Evolutionary conservation across 768 basidiomycete species (phyloP), one percentile per base, ranked within the genome.

Genomic region (Tylopilus balloui): DNA sequence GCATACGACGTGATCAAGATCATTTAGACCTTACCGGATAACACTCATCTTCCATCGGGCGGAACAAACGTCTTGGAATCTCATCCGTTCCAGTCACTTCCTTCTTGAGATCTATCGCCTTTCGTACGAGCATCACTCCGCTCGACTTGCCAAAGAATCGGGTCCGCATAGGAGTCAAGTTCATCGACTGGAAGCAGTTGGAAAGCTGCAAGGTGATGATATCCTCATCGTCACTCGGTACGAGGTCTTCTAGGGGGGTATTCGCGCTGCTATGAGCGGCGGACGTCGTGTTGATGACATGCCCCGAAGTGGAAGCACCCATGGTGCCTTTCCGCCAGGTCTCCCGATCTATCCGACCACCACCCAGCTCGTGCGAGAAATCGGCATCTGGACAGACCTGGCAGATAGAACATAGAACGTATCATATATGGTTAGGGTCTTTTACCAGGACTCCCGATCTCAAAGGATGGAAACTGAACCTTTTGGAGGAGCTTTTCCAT

Each of bases 371-470:
- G 48, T 74, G 75, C 19, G 80, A 72, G 27, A 84, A 73, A 45
- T 81, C 77, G 38, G 78, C 77, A 42, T 85, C 80, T 12, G 85
- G 84, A 56, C 78, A 81, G 38, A 88, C 70, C 85, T 86, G 34
- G n/a, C n/a, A 19, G 9, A 27, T 28, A 36, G 36, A 34, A 50
- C n/a, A n/a, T n/a, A 42, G 15, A 32, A 32, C 5, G 42, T 48
- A 29, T 34, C 32, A 34, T 6, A 8, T 6, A 34, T n/a, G 32
- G 8, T 6, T 4, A 15, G n/a, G n/a, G n/a, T n/a, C n/a, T n/a
- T n/a, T n/a, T n/a, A 8, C 6, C 25, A 29, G 7, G 43, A n/a
- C n/a, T n/a, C n/a, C n/a, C 29, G 5, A 11, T 25, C 28, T 34
- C 29, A 1, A 23, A 12, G 25, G 32, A 34, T 7, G n/a, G n/a